Percentiles rank a stretch among this genome's conserved stretches.
Conservation (phyloP, 495 filamentous ascomycete genomes). For the Neurospora discreta region DNA sequence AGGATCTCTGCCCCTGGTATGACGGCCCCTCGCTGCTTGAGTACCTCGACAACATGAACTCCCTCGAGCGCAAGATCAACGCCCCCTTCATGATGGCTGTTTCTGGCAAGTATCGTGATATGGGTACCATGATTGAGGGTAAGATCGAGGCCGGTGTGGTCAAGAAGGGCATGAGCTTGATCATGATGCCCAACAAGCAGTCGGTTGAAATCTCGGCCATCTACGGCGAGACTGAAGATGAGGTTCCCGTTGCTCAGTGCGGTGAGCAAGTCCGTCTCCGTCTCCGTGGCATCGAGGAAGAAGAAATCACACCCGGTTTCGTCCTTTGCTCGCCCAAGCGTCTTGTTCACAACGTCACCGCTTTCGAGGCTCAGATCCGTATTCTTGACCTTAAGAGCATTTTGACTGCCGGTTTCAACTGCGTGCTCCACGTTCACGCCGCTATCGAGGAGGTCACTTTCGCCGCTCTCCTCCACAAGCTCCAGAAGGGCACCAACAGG, state of each 20-base stretch:
- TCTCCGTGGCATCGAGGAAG: conserved; percentile 89
- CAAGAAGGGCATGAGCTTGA: conserved; percentile 69
- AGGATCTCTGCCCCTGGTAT: conserved; percentile 71
- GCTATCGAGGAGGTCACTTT: conserved; percentile 96
- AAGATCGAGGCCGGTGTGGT: conserved; percentile 87
- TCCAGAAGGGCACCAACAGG: conserved; percentile 90
- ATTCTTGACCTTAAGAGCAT: conserved; percentile 95
- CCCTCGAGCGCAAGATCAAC: conserved; percentile 89
- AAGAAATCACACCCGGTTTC: conserved; percentile 91
- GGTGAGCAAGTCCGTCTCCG: conserved; percentile 93
- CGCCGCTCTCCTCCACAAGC: conserved; percentile 73
- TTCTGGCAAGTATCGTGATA: conserved; percentile 87
- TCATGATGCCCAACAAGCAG: conserved; percentile 93
- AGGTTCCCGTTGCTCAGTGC: conserved; percentile 65
- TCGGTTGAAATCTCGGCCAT: conserved; percentile 67
- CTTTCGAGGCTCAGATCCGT: conserved; percentile 93
- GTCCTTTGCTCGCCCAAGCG: conserved; percentile 89
- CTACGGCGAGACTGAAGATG: conserved; percentile 95
- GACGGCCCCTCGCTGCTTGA: conserved; percentile 89
- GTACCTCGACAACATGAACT: conserved; percentile 81
- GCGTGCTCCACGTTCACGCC: conserved; percentile 82
- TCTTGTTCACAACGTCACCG: conserved; percentile 75
- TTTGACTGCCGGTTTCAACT: conserved; percentile 67
- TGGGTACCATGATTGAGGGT: conserved; percentile 96
- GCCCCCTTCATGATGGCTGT: conserved; percentile 99